phyloP scores from a whole-genome alignment of 352 stramenopile genomes.

The Nannochloropsis limnetica region DNA sequence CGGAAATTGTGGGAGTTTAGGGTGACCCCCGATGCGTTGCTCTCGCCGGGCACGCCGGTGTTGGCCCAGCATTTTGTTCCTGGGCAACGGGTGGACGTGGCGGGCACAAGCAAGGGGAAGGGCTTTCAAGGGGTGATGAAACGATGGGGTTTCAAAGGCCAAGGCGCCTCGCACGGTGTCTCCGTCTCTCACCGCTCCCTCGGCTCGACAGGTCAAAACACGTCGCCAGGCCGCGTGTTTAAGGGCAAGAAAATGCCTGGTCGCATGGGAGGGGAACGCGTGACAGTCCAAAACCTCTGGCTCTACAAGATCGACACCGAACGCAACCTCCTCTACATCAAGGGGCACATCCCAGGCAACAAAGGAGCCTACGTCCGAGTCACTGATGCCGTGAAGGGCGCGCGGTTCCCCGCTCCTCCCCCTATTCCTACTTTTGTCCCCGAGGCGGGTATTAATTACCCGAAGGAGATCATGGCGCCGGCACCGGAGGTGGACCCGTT shows the following conservation, averaged over 20 bases:
- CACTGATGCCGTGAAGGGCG: conserved; percentile 43
- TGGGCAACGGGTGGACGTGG: conserved; percentile 94
- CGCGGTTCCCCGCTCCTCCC: conserved; percentile 41
- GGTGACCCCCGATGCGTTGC: conserved; percentile 58
- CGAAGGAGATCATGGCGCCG: not conserved
- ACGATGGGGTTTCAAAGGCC: conserved; percentile 88
- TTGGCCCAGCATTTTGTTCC: conserved; percentile 92
- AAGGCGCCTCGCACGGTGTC: conserved; percentile 92
- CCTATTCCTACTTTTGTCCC: conserved; percentile 43
- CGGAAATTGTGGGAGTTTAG: conserved; percentile 71
- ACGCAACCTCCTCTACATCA: conserved; percentile 83
- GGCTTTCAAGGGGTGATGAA: conserved; percentile 96
- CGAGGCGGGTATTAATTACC: not conserved
- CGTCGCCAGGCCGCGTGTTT: conserved; percentile 91
- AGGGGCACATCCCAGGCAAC: conserved; percentile 77
- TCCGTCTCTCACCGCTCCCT: conserved; percentile 82
- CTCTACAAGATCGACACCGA: conserved; percentile 78
- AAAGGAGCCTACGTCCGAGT: conserved; percentile 58
- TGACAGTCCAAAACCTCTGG: conserved; percentile 53
- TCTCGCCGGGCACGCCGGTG: conserved; percentile 77
- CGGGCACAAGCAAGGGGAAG: conserved; percentile 80
- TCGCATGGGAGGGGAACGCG: conserved; percentile 77
- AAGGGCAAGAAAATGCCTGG: conserved; percentile 99
- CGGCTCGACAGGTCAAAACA: conserved; percentile 30
- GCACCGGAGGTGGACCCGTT: not conserved